Base-by-base conservation (phyloP, 106 monocot genomes). In the Dioscorea dumetorum region DNA sequence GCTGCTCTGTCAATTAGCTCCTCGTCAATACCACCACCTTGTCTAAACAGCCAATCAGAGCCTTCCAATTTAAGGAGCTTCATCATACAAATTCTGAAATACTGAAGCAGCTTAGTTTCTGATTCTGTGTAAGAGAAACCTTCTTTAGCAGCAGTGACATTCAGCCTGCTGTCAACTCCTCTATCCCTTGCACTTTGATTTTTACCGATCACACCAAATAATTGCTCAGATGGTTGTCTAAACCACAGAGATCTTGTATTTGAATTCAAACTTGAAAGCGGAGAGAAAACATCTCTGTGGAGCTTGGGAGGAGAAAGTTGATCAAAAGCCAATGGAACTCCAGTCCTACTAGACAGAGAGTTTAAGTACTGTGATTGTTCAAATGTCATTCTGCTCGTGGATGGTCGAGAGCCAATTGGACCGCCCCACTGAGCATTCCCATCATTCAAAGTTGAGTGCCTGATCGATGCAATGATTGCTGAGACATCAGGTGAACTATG, bases 401-500 rank as follows among this genome's bases (percentile, higher is more conserved):
- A 79, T 33, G 74, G 56, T 22, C 68, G 77, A 20, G 87, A 62
- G 14, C 74, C 82, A 76, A 87, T 79, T 18, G 81, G 72, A 72
- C 80, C 70, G 66, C 62, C 82, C 68, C 70, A 69, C 18, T 59
- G 70, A 53, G 63, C 0, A 62, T 83, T 84, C 23, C 65, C 71
- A 33, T 88, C 81, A 70, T 72, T 81, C 67, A 88, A 79, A 61
- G 78, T 66, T 9, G 76, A 66, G 60, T 57, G 79, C 67, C 87
- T 82, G 58, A 57, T 73, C 59, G 76, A 73, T 64, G 87, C 73
- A 71, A 84, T 80, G 56, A 87, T 59, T 19, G 80, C 85, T 64
- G 87, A 91, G 59, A 95, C 88, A 57, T 91, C 91, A 31, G 95
- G 95, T 66, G 88, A 88, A 70, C 85, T 95, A 61, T 91, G 95